Conservation (phyloP, 306 rosid genomes). For the Inga laurina region DNA sequence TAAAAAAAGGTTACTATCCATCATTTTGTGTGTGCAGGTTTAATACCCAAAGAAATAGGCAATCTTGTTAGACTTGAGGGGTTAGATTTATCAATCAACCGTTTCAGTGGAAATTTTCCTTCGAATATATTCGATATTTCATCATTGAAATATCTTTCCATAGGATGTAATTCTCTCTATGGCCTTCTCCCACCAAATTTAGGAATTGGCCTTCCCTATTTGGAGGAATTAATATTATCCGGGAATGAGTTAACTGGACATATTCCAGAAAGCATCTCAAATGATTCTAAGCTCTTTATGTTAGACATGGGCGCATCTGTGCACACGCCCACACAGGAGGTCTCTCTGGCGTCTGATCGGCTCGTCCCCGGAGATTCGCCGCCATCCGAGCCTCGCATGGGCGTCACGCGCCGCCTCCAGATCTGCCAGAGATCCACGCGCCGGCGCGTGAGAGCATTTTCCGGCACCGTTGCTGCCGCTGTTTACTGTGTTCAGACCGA, state of each 20-base stretch:
- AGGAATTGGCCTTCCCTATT: background rate
- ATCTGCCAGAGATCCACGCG: too few relatives aligned
- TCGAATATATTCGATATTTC: background rate
- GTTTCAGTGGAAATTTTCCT: background rate
- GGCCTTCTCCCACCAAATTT: background rate
- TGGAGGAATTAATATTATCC: background rate
- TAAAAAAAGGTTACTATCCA: background rate
- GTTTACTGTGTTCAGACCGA: too few relatives aligned
- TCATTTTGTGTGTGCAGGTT: background rate
- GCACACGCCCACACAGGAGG: too few relatives aligned
- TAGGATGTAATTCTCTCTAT: too few relatives aligned
- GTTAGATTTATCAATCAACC: background rate
- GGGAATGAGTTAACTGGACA: background rate
- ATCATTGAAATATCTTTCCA: background rate
- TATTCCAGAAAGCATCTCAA: background rate
- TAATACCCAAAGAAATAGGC: background rate
- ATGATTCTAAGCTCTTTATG: background rate
- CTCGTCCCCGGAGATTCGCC: too few relatives aligned
- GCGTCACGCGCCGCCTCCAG: too few relatives aligned
- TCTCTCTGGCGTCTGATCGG: too few relatives aligned
- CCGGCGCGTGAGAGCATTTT: too few relatives aligned
- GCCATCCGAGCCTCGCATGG: too few relatives aligned
- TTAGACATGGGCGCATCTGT: background rate
- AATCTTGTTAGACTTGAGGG: background rate
- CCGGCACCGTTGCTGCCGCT: too few relatives aligned